Evolutionary conservation across 495 filamentous ascomycete genomes (phyloP).

Genomic region (Xylaria cubensis): DNA sequence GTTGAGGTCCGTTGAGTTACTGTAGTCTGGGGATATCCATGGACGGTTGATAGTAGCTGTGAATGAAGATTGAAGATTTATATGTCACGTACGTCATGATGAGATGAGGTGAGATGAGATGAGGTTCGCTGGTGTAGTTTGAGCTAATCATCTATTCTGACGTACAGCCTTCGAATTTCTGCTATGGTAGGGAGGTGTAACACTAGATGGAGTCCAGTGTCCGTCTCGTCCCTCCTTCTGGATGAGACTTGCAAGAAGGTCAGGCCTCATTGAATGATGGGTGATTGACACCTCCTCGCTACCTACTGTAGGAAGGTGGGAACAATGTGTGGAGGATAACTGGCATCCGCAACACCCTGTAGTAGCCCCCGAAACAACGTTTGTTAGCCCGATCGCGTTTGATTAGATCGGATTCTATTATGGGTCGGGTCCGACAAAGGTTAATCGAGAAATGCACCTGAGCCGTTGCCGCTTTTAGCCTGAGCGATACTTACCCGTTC

Average conservation of each 20-base stretch:
- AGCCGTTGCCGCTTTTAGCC: conserved; percentile 25
- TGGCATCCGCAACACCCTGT: too few relatives aligned
- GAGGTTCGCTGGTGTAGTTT: neutral
- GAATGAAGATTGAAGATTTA: neutral
- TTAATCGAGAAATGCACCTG: conserved; percentile 28
- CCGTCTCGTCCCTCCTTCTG: neutral
- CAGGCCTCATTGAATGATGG: neutral
- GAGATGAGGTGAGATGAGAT: neutral
- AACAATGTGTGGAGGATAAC: too few relatives aligned
- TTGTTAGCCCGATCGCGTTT: neutral
- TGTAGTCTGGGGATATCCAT: neutral
- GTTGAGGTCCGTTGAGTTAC: neutral
- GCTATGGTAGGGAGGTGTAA: neutral
- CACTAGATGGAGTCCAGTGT: neutral
- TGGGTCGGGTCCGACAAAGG: neutral
- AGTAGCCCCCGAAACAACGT: neutral
- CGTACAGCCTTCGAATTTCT: neutral
- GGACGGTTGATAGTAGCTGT: neutral
- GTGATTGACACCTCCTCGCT: too few relatives aligned
- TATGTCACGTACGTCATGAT: neutral
- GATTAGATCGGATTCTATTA: neutral
- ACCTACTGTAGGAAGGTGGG: too few relatives aligned
- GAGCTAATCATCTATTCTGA: neutral
- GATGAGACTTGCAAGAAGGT: neutral
- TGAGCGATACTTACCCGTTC: too few relatives aligned